These are phyloP conservation scores for Zea mays DNA, from an alignment of 176 grass and related monocot species.

Conservation along the genomic window DNA sequence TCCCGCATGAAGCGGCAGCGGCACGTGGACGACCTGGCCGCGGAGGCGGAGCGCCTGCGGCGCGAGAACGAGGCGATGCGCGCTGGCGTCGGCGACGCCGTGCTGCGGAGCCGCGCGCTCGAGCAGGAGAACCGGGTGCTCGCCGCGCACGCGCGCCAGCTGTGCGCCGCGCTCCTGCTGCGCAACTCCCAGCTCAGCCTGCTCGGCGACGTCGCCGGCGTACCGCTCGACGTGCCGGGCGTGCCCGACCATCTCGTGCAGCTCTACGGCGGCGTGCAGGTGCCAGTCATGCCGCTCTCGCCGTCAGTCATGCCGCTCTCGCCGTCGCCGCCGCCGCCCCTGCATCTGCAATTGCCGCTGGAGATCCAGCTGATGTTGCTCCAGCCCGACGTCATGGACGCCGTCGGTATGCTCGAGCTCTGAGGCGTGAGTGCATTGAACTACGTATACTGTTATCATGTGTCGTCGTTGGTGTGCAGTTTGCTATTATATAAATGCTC, in stretches of 20 bases:
- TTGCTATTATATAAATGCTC: background rate
- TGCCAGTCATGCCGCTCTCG: background rate
- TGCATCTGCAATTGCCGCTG: background rate
- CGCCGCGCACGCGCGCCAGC: constrained; percentile 43
- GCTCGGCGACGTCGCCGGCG: constrained; percentile 43
- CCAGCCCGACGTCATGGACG: constrained; percentile 36
- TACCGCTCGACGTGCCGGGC: constrained; percentile 63
- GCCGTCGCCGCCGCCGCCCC: background rate
- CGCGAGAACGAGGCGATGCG: constrained; percentile 54
- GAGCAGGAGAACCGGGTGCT: constrained; percentile 67
- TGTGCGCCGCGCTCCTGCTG: constrained; percentile 49
- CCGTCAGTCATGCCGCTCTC: background rate
- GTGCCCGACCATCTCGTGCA: constrained; percentile 51
- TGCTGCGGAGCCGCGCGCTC: constrained; percentile 41
- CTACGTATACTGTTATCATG: background rate
- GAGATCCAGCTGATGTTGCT: constrained; percentile 18
- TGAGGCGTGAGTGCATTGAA: background rate
- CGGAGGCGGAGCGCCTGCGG: constrained; percentile 31
- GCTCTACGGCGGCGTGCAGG: constrained; percentile 44
- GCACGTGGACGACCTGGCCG: constrained; percentile 44
- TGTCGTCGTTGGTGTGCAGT: background rate
- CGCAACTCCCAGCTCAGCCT: constrained; percentile 49
- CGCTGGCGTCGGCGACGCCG: constrained; percentile 7
- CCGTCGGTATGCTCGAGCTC: constrained; percentile 1
- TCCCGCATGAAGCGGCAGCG: constrained; percentile 73